Base-by-base conservation (phyloP, 805 yeast species). In the Priceomyces carsonii region DNA sequence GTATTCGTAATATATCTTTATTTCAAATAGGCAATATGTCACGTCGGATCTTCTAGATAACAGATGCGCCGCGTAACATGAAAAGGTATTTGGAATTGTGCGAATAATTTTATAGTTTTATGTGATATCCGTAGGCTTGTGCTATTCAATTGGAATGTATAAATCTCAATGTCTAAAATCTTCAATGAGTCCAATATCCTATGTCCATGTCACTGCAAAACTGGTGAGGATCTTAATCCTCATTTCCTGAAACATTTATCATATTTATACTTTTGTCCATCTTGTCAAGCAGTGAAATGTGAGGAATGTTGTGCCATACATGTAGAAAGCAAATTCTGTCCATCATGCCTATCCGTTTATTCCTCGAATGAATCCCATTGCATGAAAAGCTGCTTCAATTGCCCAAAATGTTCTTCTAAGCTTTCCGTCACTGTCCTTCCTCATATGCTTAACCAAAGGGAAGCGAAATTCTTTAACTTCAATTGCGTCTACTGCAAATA, bases 401-500 rank as follows among this genome's bases (percentile, higher is more conserved):
- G 73, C 39, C 73, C 73, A 1, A 29, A 40, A 5, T 68, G 73
- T 39, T 32, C 42, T 2, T 45, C 66, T 0, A 50, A 53, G 20
- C 36, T 66, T 8, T 21, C 51, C 2, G 57, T 66, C 5, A 42
- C 25, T 30, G 50, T 43, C 33, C 43, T 21, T 15, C 38, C 49
- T 26, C 26, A 29, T 8, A 16, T 35, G 9, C 29, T 40, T 21
- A 47, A 49, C 8, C 28, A 16, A 28, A 47, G 9, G 34, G 43
- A 12, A 9, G 65, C 65, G 2, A 72, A 70, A 42, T 35, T 53
- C 2, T 73, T 73, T 39, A 35, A 33, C 6, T 70, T 74, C 35
- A 43, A 41, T 9, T 75, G 80, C 47, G 40, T 44, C 3, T 45
- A 36, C 32, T 66, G 75, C 41, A 29, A 38, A 2, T 75, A 63